Base-by-base conservation (phyloP, 2,329 filamentous ascomycete genomes). In the Trichophyton benhamiae region DNA sequence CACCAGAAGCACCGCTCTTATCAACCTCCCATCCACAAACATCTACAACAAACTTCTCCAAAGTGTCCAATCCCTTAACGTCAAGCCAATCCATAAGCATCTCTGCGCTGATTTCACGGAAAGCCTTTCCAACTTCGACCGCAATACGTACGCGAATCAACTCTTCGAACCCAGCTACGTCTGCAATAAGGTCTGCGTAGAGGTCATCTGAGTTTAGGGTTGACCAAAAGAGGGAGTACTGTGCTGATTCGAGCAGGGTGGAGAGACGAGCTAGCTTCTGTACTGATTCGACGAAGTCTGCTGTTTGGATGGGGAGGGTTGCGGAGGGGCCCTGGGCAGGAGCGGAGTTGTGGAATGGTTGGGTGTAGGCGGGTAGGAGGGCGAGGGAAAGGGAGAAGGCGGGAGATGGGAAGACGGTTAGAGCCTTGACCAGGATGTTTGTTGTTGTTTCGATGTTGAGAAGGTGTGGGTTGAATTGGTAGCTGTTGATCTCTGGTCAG, bases 391-490 rank as follows among this genome's bases (percentile, higher is more conserved):
- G 89, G 69, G 86, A 87, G 85, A 97, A 99, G 77, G 97, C 91
- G 52, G 94, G 86, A 20, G 89, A 91, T 66, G 94, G 94, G 82
- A 99, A 99, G 79, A 96, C 89, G 68, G 92, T 96, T 74, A 99
- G 86, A 68, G 91, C 84, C 82, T 97, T 99, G 81, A 95, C 91
- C 75, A 99, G 90, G 79, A 97, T 88, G 83, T 97, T 97, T 82
- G 94, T 97, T 77, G 94, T 91, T 72, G 92, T 90, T 78, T 99
- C 94, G 73, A 96, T 89, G 80, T 94, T 92, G 73, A 91, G 86
- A 69, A 96, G 89, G 81, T 97, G 91, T 59, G 94, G 94, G 84
- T 99, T 99, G 80, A 99, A 96, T 80, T 99, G 95, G 83, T 99
- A 99, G 67, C 94, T 99, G 4, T 44, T 44, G n/a, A 7, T 17